These are phyloP conservation scores for Alternaria ventricosa DNA, from an alignment of 2,329 filamentous ascomycete species.

Conservation along the genomic window DNA sequence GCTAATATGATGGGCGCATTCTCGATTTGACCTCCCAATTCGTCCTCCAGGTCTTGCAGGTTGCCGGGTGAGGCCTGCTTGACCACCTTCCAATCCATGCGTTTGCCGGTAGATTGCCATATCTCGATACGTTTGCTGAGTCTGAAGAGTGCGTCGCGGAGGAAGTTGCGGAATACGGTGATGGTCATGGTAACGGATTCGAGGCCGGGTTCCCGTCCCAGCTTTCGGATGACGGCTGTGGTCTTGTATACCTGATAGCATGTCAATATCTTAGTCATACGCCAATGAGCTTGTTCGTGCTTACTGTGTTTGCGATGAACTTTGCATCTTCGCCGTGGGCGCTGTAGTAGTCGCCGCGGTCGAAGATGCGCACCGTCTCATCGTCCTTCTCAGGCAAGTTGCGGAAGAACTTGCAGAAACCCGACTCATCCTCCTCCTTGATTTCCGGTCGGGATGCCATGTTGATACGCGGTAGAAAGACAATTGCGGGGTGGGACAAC, in stretches of 20 bases:
- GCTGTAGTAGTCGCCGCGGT: conserved; percentile 93
- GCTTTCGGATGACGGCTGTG: conserved; percentile 88
- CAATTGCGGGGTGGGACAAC: not conserved
- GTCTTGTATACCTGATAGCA: conserved; percentile 84
- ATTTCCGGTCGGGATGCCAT: conserved; percentile 65
- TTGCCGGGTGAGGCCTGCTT: conserved; percentile 96
- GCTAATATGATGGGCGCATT: conserved; percentile 93
- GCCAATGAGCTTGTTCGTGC: conserved; percentile 21
- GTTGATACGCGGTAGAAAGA: not conserved
- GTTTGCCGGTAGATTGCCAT: conserved; percentile 73
- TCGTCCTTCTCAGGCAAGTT: conserved; percentile 74
- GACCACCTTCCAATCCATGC: conserved; percentile 88
- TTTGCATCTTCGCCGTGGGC: conserved; percentile 86
- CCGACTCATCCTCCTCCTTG: conserved; percentile 90
- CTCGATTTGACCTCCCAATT: conserved; percentile 85
- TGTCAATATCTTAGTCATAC: not conserved
- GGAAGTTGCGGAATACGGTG: conserved; percentile 93
- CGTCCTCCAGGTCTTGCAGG: conserved; percentile 94
- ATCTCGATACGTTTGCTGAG: conserved; percentile 91
- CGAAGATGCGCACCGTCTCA: conserved; percentile 87
- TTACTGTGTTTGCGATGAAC: conserved; percentile 79
- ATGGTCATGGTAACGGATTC: conserved; percentile 94
- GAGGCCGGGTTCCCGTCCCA: conserved; percentile 84
- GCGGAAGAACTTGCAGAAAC: conserved; percentile 97
- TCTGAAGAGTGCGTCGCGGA: conserved; percentile 91